Conservation (phyloP, 2,329 filamentous ascomycete species). For the Albophoma yamanashiensis region DNA sequence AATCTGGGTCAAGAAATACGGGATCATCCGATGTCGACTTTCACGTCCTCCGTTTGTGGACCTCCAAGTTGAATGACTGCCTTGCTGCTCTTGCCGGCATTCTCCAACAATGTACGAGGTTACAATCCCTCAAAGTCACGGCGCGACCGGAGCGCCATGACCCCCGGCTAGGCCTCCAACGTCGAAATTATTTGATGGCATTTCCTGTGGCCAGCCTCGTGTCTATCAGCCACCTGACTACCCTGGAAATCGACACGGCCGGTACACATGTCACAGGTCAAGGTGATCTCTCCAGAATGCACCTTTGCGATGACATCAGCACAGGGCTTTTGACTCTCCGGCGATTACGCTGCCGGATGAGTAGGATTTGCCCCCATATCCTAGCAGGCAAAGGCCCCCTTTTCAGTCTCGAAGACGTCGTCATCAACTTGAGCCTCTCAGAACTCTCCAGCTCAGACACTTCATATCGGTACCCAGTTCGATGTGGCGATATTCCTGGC, state of each 20-base stretch:
- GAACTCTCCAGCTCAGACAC: no score
- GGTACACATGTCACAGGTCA: neutral
- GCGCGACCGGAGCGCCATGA: neutral
- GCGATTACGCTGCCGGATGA: neutral
- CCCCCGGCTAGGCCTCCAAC: no score
- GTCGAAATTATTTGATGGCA: neutral
- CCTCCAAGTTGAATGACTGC: neutral
- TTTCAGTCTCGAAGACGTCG: neutral
- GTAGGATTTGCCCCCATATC: neutral
- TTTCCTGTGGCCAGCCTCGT: neutral
- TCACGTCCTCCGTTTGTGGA: neutral
- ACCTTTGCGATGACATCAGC: neutral
- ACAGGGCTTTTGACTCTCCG: neutral
- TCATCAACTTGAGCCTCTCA: neutral
- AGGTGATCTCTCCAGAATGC: neutral
- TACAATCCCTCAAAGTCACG: neutral
- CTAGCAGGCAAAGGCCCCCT: neutral
- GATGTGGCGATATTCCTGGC: no score
- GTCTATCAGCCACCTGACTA: neutral
- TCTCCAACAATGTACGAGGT: neutral
- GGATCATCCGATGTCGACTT: no score
- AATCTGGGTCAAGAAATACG: neutral
- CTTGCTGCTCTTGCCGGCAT: neutral
- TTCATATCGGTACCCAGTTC: no score
- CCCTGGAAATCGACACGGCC: neutral